Evolutionary conservation across 331 rosid species (phyloP), one percentile per base, ranked within the genome.

Genomic region (Malus hybrid): DNA sequence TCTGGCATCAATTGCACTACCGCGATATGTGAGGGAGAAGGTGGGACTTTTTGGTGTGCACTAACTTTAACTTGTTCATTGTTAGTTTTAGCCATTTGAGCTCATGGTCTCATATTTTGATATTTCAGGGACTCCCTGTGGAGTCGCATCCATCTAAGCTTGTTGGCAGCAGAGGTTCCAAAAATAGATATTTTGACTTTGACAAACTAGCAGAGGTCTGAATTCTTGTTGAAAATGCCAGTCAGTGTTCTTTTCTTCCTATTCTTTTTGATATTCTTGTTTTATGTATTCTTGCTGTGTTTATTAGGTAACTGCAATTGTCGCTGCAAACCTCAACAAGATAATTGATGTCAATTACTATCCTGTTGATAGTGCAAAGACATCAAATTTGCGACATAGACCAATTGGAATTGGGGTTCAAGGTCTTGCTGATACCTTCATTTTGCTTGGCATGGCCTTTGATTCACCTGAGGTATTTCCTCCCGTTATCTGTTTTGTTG

Each of bases 321-420:
- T 92, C 73, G 83, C 97, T 50, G 64, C 78, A 69, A 94, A 94
- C 85, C 96, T 94, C 63, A 94, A 94, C 79, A 94, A 88, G 76
- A 90, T 94, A 56, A 94, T 94, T 67, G 97, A 94, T 82, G 96
- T 92, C 48, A 94, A 94, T 79, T 90, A 87, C 85, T 94, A 94
- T 73, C 99, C 99, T 13, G 93, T 92, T 69, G 93, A 94, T 28
- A 94, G 55, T 80, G 97, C 99, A 5, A 87, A 36, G 84, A 85
- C 80, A 66, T 94, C 99, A 67, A 94, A 94, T 84, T 44, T 90
- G 3, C 87, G 99, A 27, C 97, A 94, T 63, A 86, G 97, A 57
- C 99, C 99, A 69, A 90, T 94, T 72, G 99, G 99, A 44, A 92
- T 94, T 76, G 99, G 99, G 31, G 96, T 94, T 83, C 99, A 94